These are phyloP conservation scores for Eucalyptus rudis DNA, from an alignment of 345 rosid species.

Conservation along the genomic window DNA sequence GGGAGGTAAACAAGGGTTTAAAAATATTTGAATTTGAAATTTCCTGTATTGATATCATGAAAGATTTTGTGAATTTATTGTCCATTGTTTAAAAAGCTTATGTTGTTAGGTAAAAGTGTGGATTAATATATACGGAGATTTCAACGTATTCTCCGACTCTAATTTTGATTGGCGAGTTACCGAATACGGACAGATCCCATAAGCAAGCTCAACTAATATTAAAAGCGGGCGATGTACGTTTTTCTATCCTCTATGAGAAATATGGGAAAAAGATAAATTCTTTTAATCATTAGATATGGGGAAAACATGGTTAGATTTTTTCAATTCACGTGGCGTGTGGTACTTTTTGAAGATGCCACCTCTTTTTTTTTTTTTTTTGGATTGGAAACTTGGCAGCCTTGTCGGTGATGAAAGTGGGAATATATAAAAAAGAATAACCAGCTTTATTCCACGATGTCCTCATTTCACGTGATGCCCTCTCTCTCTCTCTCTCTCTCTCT, in stretches of 20 bases:
- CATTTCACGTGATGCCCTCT: background rate
- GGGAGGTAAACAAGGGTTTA: background rate
- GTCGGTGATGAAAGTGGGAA: background rate
- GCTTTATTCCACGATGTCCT: background rate
- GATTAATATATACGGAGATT: background rate
- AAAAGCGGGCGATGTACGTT: background rate
- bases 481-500: no score
- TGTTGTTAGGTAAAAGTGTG: background rate
- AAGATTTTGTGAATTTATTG: background rate
- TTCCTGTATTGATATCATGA: rapidly evolving
- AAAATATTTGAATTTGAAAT: rapidly evolving
- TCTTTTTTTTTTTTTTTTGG: background rate
- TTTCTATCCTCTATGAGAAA: background rate
- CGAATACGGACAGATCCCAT: background rate
- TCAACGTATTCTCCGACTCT: background rate
- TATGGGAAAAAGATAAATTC: background rate
- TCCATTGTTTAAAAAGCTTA: background rate
- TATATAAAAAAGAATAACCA: background rate
- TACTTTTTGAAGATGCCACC: background rate
- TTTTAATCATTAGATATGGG: background rate
- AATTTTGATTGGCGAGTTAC: background rate
- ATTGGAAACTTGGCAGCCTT: background rate
- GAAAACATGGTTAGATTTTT: background rate
- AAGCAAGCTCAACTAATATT: no score
- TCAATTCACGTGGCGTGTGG: background rate